Conservation (phyloP, 805 yeast genomes). For the Candida pseudofarinosa region DNA sequence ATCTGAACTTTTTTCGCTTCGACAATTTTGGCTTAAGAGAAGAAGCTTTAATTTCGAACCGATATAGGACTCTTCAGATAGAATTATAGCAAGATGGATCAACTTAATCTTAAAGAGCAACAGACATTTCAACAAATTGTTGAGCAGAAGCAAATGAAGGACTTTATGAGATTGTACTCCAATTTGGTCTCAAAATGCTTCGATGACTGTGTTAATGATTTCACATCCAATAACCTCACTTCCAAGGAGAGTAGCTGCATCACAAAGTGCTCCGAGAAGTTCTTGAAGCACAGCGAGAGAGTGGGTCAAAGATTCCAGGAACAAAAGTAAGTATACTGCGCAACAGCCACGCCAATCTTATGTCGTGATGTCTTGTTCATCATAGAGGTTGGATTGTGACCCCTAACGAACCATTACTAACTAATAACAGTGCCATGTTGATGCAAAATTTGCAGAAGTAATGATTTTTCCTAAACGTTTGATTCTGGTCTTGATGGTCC, state of each 20-base stretch:
- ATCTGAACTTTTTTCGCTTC: not conserved
- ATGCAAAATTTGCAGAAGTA: constrained; percentile 58
- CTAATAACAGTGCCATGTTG: constrained; percentile 48
- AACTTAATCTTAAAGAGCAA: constrained; percentile 91
- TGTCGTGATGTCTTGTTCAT: too few species aligned
- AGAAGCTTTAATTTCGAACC: not conserved
- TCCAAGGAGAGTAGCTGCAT: constrained; percentile 83
- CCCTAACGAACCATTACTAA: constrained; percentile 17
- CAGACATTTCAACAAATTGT: constrained; percentile 93
- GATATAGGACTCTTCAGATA: not conserved
- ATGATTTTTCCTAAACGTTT: too few species aligned
- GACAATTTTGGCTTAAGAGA: not conserved
- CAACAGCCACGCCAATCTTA: not conserved
- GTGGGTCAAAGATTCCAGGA: constrained; percentile 99
- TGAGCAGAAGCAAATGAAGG: constrained; percentile 97
- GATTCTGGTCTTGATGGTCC: too few species aligned
- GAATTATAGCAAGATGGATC: constrained; percentile 63
- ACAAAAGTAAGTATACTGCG: constrained; percentile 55
- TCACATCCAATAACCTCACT: constrained; percentile 86
- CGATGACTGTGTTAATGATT: constrained; percentile 95
- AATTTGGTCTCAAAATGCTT: constrained; percentile 95
- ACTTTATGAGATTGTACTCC: constrained; percentile 95
- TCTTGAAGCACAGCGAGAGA: constrained; percentile 96
- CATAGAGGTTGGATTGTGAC: not conserved
- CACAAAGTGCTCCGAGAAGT: constrained; percentile 91